These are phyloP conservation scores for Cordyceps pruinosa DNA, from an alignment of 2,329 filamentous ascomycete genomes.

Conservation along the genomic window DNA sequence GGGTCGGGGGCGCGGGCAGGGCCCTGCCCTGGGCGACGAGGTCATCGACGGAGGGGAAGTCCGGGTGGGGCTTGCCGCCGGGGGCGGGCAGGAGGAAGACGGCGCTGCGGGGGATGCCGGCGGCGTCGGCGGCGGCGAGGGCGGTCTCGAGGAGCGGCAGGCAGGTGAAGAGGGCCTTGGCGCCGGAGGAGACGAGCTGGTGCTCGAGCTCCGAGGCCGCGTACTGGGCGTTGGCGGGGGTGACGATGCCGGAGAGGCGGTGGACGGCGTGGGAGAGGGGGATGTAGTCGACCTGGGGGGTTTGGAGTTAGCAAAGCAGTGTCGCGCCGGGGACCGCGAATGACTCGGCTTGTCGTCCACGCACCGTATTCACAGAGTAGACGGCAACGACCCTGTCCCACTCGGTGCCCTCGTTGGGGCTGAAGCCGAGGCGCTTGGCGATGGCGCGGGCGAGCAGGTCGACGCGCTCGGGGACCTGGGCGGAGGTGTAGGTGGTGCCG, in stretches of 20 bases:
- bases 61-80: conserved; percentile 40
- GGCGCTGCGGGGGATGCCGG: conserved; percentile 54
- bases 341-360: no score
- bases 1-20: conserved; percentile 44
- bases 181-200: conserved; percentile 62
- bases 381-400: conserved; percentile 76
- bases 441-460: conserved; percentile 62
- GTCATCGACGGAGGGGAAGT: conserved; percentile 60
- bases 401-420: conserved; percentile 62
- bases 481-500: conserved; percentile 57
- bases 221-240: conserved; percentile 70
- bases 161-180: conserved; percentile 67
- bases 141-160: conserved; percentile 57
- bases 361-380: conserved; percentile 74
- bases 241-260: conserved; percentile 64
- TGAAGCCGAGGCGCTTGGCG: conserved; percentile 63
- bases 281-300: conserved; percentile 61
- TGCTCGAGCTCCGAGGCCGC: conserved; percentile 62
- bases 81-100: conserved; percentile 66
- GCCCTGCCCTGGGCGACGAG: conserved; percentile 54
- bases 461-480: conserved; percentile 58
- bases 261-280: conserved; percentile 68
- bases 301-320: neutral
- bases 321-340: neutral
- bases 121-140: conserved; percentile 55